phyloP scores from a whole-genome alignment of 2,329 filamentous ascomycete species.

The Ceratocystis cubensis region DNA sequence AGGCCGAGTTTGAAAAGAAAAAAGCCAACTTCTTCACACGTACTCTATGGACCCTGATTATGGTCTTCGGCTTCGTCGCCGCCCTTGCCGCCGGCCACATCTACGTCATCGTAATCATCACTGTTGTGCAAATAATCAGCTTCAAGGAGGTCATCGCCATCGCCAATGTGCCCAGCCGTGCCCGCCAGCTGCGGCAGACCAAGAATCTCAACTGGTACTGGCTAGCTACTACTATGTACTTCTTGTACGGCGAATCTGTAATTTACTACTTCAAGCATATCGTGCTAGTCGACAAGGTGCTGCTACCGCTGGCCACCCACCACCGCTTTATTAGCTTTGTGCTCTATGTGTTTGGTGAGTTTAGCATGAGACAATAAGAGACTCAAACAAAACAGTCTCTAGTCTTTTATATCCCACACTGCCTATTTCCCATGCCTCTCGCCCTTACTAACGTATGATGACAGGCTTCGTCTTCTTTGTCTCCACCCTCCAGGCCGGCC shows the following conservation, averaged over 20 bases:
- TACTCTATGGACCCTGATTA: constrained; percentile 95
- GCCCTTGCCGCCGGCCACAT: constrained; percentile 93
- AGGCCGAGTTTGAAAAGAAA: constrained; percentile 84
- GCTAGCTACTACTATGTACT: constrained; percentile 98
- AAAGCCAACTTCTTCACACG: constrained; percentile 95
- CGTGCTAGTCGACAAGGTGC: constrained; percentile 81
- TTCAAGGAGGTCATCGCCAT: constrained; percentile 99
- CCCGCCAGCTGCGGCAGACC: constrained; percentile 80
- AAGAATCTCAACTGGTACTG: constrained; percentile 99
- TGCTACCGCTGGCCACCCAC: constrained; percentile 88
- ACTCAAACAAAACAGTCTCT: no score
- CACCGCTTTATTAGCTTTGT: constrained; percentile 98
- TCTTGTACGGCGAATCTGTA: constrained; percentile 94
- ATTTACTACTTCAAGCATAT: constrained; percentile 99
- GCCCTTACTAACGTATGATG: no score
- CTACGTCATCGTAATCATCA: constrained; percentile 89
- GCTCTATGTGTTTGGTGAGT: constrained; percentile 86
- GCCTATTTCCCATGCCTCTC: constrained; percentile 24
- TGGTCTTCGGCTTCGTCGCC: constrained; percentile 87
- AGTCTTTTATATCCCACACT: neutral
- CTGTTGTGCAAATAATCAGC: constrained; percentile 85
- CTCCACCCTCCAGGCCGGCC: constrained; percentile 79
- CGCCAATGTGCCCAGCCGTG: constrained; percentile 82
- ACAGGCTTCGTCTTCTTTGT: constrained; percentile 97
- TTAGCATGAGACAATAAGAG: neutral